Evolutionary conservation across 2,329 filamentous ascomycete genomes (phyloP).

Genomic region (Diplodia seriata): DNA sequence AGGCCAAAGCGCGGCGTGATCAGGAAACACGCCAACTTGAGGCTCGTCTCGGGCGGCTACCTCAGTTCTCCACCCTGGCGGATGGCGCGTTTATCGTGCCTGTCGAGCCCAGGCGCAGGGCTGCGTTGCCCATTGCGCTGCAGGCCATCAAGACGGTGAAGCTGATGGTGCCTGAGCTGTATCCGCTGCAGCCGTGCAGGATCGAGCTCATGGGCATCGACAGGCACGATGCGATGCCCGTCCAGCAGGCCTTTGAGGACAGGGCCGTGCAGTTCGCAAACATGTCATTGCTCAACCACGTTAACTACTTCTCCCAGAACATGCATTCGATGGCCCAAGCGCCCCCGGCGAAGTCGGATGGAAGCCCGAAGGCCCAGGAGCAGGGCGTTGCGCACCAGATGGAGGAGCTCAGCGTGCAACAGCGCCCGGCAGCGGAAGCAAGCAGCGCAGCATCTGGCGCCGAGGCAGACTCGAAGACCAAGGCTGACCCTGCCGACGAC

Average conservation of each 20-base stretch:
- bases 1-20: conserved; percentile 68
- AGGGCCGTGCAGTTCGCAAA: conserved; percentile 64
- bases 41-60: conserved; percentile 72
- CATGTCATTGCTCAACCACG: conserved; percentile 72
- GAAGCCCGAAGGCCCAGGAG: neutral
- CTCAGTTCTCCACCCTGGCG: conserved; percentile 70
- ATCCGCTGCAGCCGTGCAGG: conserved; percentile 72
- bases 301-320: conserved; percentile 78
- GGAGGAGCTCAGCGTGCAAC: conserved; percentile 7
- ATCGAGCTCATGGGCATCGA: conserved; percentile 71
- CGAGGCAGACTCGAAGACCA: neutral
- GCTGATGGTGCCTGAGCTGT: conserved; percentile 72
- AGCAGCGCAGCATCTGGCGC: neutral
- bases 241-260: conserved; percentile 70
- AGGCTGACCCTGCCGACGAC: conserved; percentile 44
- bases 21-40: conserved; percentile 76
- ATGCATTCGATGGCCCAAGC: conserved; percentile 68
- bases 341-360: conserved; percentile 1
- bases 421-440: neutral
- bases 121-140: conserved; percentile 67
- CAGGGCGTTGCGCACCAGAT: neutral
- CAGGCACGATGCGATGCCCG: conserved; percentile 64
- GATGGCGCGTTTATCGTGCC: conserved; percentile 77
- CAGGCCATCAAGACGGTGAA: conserved; percentile 69
- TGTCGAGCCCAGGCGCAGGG: conserved; percentile 68